These are phyloP conservation scores for Gossypium mustelinum DNA, from an alignment of 345 rosid species.

Conservation along the genomic window DNA sequence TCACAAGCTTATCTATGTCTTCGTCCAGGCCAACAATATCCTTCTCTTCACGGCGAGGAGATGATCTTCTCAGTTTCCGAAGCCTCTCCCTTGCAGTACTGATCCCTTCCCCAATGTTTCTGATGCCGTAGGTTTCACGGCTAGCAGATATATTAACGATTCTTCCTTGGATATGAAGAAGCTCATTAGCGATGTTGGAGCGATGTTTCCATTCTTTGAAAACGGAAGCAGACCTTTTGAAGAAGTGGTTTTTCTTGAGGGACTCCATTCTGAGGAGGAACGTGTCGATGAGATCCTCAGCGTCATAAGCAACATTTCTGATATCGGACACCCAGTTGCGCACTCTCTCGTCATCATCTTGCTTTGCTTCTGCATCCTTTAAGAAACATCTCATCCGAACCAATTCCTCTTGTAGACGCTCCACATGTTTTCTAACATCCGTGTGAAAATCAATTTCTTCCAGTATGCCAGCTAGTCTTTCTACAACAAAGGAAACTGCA, in stretches of 20 bases:
- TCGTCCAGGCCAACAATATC: slow-evolving; percentile 28
- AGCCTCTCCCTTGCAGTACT: slow-evolving; percentile 17
- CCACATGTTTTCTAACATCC: slow-evolving; percentile 14
- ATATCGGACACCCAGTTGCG: slow-evolving; percentile 30
- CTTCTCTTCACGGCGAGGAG: slow-evolving; percentile 22
- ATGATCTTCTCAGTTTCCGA: slow-evolving; percentile 22
- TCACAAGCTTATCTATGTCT: slow-evolving; percentile 15
- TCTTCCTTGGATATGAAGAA: slow-evolving; percentile 13
- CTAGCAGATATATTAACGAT: slow-evolving; percentile 20
- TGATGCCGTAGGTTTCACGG: slow-evolving; percentile 22
- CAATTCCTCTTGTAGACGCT: slow-evolving; percentile 24
- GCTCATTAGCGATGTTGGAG: slow-evolving; percentile 13
- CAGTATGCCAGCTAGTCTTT: slow-evolving; percentile 19
- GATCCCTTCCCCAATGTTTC: slow-evolving; percentile 15
- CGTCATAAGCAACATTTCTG: slow-evolving; percentile 23
- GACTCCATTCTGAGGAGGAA: slow-evolving; percentile 14
- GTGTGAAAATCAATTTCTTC: slow-evolving; percentile 14
- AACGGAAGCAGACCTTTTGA: slow-evolving; percentile 12
- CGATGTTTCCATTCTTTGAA: slow-evolving; percentile 11
- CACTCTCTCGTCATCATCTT: slow-evolving; percentile 23
- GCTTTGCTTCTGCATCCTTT: slow-evolving; percentile 26
- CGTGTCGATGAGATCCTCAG: slow-evolving; percentile 26
- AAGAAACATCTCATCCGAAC: slow-evolving; percentile 28
- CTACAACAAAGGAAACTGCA: slow-evolving; percentile 16
- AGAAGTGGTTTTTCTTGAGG: neutral